These are phyloP conservation scores for Coprinopsis sp. DNA, from an alignment of 768 basidiomycete species.

Conservation along the genomic window DNA sequence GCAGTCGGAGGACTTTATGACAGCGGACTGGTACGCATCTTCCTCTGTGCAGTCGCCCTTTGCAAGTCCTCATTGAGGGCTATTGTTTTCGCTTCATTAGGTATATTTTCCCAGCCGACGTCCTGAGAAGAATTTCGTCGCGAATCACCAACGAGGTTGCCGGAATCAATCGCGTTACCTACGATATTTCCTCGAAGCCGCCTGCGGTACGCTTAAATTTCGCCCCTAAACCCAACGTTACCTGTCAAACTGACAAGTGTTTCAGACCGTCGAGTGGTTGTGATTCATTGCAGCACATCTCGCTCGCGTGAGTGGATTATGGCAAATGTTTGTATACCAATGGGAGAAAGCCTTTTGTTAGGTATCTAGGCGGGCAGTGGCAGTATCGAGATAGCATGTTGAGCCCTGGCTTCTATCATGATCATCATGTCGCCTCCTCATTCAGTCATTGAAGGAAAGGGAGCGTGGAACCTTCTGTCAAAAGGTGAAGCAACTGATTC, in stretches of 20 bases:
- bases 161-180: slow-evolving; percentile 95
- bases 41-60: slow-evolving; percentile 9
- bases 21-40: slow-evolving; percentile 83
- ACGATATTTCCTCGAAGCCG: slow-evolving; percentile 96
- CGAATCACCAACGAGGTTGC: slow-evolving; percentile 96
- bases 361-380: no score
- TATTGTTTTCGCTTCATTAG: slow-evolving; percentile 31
- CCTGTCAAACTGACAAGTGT: slow-evolving; percentile 7
- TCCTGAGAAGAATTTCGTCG: slow-evolving; percentile 87
- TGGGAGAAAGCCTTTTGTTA: no score
- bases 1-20: slow-evolving; percentile 99
- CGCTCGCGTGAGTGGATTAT: no score
- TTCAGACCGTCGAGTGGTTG: slow-evolving; percentile 48
- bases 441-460: no score
- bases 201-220: slow-evolving; percentile 61
- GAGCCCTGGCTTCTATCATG: no score
- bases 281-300: slow-evolving; percentile 17
- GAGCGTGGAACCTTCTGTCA: no score
- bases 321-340: no score
- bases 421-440: no score
- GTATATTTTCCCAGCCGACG: slow-evolving; percentile 93
- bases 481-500: no score
- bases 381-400: no score
- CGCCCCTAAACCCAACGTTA: slow-evolving; percentile 2
- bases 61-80: slow-evolving; percentile 15